phyloP scores from a whole-genome alignment of 176 grass and related monocot species.

The Eleusine coracana region DNA sequence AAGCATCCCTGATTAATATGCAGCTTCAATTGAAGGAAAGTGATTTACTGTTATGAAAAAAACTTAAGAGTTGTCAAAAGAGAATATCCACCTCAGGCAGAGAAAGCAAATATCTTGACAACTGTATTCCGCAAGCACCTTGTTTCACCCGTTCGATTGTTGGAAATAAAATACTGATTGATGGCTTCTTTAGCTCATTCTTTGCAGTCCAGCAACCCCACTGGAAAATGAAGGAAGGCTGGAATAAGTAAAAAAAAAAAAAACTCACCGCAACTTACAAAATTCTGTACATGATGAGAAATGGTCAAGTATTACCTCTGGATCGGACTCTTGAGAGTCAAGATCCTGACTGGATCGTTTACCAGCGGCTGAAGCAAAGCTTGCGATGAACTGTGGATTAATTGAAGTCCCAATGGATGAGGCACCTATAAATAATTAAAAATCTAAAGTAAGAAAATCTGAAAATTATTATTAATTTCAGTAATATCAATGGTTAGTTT shows the following conservation, averaged over 20 bases:
- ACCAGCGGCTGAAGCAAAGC: constrained; percentile 72
- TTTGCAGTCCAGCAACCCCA: constrained; percentile 83
- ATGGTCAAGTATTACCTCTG: constrained; percentile 58
- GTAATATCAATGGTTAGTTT: not conserved
- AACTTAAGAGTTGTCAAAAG: not conserved
- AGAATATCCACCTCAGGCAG: constrained; percentile 68
- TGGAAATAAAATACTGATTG: constrained; percentile 79
- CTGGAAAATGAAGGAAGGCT: constrained; percentile 49
- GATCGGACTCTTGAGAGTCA: constrained; percentile 84
- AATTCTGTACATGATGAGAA: constrained; percentile 22
- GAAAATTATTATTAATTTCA: constrained; percentile 9
- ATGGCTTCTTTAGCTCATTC: constrained; percentile 72
- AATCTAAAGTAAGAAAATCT: constrained; percentile 25
- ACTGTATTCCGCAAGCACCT: constrained; percentile 59
- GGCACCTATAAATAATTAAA: constrained; percentile 58
- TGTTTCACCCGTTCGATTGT: constrained; percentile 81
- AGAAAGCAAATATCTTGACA: constrained; percentile 73
- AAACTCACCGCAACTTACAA: constrained; percentile 4
- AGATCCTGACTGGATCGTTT: constrained; percentile 59
- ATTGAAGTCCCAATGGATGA: constrained; percentile 92
- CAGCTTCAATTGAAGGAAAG: not conserved
- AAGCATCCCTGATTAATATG: not conserved
- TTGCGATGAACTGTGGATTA: constrained; percentile 74
- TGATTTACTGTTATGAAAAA: constrained; percentile 19
- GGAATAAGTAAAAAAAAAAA: constrained; percentile 18